These are phyloP conservation scores for Yamadazyma atlantica DNA, from an alignment of 1,139 yeast species.

Conservation along the genomic window DNA sequence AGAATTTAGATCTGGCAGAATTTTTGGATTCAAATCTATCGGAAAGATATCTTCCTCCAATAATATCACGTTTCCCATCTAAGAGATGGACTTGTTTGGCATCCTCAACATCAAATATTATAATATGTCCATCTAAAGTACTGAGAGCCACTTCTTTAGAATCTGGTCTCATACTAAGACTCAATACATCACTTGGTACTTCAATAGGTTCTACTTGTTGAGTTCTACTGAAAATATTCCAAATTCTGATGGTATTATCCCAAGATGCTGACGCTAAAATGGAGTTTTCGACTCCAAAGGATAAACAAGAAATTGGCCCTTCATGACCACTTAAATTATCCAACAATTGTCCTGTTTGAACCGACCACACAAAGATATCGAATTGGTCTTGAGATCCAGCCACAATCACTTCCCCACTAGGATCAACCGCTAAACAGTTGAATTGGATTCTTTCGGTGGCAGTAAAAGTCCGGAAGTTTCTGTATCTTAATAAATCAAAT, in stretches of 20 bases:
- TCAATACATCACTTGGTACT: conserved; percentile 79
- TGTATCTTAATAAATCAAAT: conserved; percentile 89
- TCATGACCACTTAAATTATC: conserved; percentile 91
- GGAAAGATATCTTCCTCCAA: conserved; percentile 81
- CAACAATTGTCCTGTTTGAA: conserved; percentile 88
- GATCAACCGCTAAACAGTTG: conserved; percentile 89
- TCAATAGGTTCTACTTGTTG: conserved; percentile 90
- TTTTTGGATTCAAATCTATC: conserved; percentile 83
- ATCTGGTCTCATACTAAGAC: conserved; percentile 86
- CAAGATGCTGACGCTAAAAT: conserved; percentile 90
- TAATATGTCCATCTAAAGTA: conserved; percentile 84
- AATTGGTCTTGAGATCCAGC: conserved; percentile 92
- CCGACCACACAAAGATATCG: conserved; percentile 95
- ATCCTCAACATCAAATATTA: conserved; percentile 78
- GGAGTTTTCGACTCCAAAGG: conserved; percentile 80
- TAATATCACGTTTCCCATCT: conserved; percentile 83
- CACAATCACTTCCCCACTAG: conserved; percentile 94
- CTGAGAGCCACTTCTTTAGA: conserved; percentile 87
- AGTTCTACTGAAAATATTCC: conserved; percentile 88
- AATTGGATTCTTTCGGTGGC: conserved; percentile 88
- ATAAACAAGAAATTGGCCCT: conserved; percentile 88
- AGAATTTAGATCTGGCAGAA: conserved; percentile 80
- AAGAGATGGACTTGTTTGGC: conserved; percentile 81
- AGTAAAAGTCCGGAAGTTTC: conserved; percentile 93
- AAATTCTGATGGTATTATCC: conserved; percentile 91